Evolutionary conservation across 495 filamentous ascomycete genomes (phyloP), one percentile per base, ranked within the genome.

Genomic region (Penicillium ochrochloron): DNA sequence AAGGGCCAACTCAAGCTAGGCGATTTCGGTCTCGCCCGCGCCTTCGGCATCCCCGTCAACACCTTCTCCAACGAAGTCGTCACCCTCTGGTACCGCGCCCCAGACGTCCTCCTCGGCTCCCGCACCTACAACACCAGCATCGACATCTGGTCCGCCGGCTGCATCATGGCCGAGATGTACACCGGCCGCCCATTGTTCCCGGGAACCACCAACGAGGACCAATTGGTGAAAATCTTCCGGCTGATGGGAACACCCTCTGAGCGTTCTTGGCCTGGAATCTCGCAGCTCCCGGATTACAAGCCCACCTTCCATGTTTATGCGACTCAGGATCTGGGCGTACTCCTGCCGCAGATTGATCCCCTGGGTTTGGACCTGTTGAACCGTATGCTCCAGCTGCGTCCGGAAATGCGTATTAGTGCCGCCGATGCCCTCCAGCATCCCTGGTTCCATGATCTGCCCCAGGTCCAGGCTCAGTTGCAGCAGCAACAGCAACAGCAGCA

Each of bases 111-210:
- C 34, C 86, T 97, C 42, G 94, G 94, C 52, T 92, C 88, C 65
- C 81, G 94, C 62, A 97, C 94, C 41, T 97, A 97, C 77, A 97
- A 96, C 76, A 97, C 94, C 27, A 94, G 91, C 78, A 97, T 97
- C 79, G 94, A 97, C 71, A 97, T 97, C 79, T 97, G 94, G 94
- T 94, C 90, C 21, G 94, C 94, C 15, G 94, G 94, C 42, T 97
- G 94, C 75, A 97, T 97, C 82, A 97, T 97, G 94, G 94, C 94
- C 14, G 94, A 97, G 79, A 95, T 97, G 90, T 97, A 92, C 76
- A 96, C 93, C 0, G 94, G 94, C 14, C 87, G 94, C 3, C 94
- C 94, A 0, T 83, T 97, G 14, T 97, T 97, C 80, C 94, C 94
- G 0, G 94, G 94, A 44, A 97, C 94, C 1, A 96, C 94, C 23